Percentiles rank a stretch among this genome's conserved stretches.
Evolutionary conservation across 164 flowering plant species (phyloP).

Genomic region (Akebia trifoliata): DNA sequence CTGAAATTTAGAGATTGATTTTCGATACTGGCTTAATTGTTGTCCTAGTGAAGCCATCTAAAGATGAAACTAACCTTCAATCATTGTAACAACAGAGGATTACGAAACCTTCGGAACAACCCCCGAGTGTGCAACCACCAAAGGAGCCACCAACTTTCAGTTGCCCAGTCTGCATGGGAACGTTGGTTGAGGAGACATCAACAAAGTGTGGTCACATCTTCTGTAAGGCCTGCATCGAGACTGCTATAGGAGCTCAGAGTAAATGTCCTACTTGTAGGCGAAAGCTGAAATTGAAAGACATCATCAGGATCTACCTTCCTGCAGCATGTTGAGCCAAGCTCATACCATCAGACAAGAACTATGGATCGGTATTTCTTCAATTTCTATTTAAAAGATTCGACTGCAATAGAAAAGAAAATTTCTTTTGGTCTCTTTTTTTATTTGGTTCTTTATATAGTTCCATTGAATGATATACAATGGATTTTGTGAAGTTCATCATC

Average conservation of each 20-base stretch:
- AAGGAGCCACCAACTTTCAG: conserved; percentile 60
- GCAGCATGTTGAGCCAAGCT: too few relatives aligned
- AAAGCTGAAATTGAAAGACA: conserved; percentile 45
- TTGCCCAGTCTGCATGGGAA: conserved; percentile 83
- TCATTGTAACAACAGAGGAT: conserved; percentile 30
- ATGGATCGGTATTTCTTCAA: too few relatives aligned
- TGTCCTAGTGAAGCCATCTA: neutral
- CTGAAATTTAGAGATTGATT: neutral
- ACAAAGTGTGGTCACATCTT: conserved; percentile 96
- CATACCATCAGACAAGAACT: too few relatives aligned
- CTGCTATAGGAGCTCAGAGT: conserved; percentile 51
- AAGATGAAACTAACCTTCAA: neutral
- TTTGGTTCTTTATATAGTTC: too few relatives aligned
- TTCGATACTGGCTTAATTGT: neutral
- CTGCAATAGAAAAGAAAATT: too few relatives aligned
- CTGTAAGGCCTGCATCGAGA: conserved; percentile 74
- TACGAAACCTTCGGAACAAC: conserved; percentile 18
- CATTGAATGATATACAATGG: too few relatives aligned
- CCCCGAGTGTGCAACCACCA: conserved; percentile 24
- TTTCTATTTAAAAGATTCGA: too few relatives aligned
- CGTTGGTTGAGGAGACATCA: conserved; percentile 60
- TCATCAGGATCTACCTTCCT: conserved; percentile 78
- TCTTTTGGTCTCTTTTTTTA: too few relatives aligned
- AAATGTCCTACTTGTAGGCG: conserved; percentile 90
- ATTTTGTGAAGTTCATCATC: too few relatives aligned